These are phyloP conservation scores for Fusarium sp. DNA, from an alignment of 2,329 filamentous ascomycete species.

Conservation along the genomic window DNA sequence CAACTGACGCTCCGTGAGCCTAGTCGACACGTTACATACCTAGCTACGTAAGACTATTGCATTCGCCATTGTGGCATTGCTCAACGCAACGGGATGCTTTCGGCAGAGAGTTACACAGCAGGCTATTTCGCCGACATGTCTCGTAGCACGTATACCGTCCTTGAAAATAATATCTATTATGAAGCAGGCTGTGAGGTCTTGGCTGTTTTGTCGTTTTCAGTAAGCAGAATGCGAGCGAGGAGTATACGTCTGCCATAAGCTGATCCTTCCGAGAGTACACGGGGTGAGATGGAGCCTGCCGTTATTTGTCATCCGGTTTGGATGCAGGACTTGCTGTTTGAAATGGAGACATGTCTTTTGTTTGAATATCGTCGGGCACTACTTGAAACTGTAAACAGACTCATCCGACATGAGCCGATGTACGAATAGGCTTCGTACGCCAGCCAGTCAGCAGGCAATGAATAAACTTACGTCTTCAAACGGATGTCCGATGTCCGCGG, in stretches of 20 bases:
- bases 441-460: not conserved
- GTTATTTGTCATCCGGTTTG: not conserved
- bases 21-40: not conserved
- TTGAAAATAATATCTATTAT: not conserved
- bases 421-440: not conserved
- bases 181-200: not conserved
- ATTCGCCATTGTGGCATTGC: not conserved
- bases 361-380: not conserved
- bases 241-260: not conserved
- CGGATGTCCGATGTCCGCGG: not conserved
- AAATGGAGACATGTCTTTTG: not conserved
- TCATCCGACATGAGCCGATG: not conserved
- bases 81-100: not conserved
- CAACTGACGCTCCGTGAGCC: not conserved
- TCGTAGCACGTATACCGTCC: not conserved
- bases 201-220: not conserved
- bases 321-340: not conserved
- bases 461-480: not conserved
- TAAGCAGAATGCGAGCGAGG: not conserved
- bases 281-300: not conserved
- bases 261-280: not conserved
- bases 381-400: not conserved
- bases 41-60: not conserved
- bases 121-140: not conserved
- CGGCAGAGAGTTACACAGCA: not conserved